Evolutionary conservation across 768 basidiomycete species (phyloP), one percentile per base, ranked within the genome.

Genomic region (Serendipita indica): DNA sequence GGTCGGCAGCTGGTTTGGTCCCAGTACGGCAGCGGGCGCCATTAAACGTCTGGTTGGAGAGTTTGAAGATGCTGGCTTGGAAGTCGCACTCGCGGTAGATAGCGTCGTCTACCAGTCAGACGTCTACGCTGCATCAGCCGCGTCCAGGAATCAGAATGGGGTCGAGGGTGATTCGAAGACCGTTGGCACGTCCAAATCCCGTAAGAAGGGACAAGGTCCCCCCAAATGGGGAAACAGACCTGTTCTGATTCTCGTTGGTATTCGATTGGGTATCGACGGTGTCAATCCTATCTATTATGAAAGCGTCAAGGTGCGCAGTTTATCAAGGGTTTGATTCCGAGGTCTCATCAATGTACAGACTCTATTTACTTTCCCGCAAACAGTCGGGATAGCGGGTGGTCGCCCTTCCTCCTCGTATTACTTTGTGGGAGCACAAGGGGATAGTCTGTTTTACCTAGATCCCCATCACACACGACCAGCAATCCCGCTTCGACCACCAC

Each of bases 1-100:
- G 63, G 86, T 97, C 0, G 94, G 94, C 0, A 86, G 91, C 69
- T 98, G 94, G 94, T 98, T 98, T 66, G 94, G 94, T 0, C 94
- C 94, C 0, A 93, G 89, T 67, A 91, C 89, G 0, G 96, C 94
- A n/a, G 92, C 93, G 5, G 92, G 93, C 34, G 93, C 91, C 10
- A 86, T 98, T 72, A 90, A 86, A 86, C 89, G 67, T 0, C 79
- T 97, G 12, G 83, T 88, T 13, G 78, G 82, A 62, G 74, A 77
- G 0, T 97, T 86, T 70, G 84, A 89, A 3, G 82, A 85, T 58
- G 83, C 85, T 20, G 83, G 83, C 0, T 72, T 97, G 6, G 82
- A 86, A 5, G 89, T 96, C 1, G 77, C 86, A 1, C 77, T 91
- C 7, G 90, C 92, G 3, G 77, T 79, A 0, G 94, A 98, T 64